Base-by-base conservation (phyloP, 192 early-diverging fungal genomes). In the Coemansia sp. region DNA sequence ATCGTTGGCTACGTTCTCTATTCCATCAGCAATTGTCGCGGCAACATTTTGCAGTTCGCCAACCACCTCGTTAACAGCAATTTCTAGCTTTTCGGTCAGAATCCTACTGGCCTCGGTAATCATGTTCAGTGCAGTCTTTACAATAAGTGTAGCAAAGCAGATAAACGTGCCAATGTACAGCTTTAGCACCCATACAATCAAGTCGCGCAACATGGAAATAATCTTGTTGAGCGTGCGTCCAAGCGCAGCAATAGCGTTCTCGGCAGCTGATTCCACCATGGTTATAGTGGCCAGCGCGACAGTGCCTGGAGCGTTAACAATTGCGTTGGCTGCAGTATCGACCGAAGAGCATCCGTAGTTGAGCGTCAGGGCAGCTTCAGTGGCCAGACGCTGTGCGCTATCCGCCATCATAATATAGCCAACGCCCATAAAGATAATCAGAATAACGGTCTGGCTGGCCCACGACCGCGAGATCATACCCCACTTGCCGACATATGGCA, bases 131-230 rank as follows among this genome's bases (percentile, higher is more conserved):
- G 70, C 75, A 1, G 75, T 69, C 43, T 57, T 68, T 35, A 78
- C 67, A 18, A 78, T 72, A 32, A 78, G 69, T 38, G 72, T 69
- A 24, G 75, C 69, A 55, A 78, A 72, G 26, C 75, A 78, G 23
- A 78, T 72, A 19, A 59, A 73, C 27, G 70, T 78, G 23, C 75
- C 75, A n/a, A 78, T 10, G 43, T 73, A 78, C 43, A 78, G 56
- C 23, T 68, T 65, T 18, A 78, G 69, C 14, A 78, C 50, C 65
- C 61, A 68, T 4, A 65, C 59, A 27, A 78, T 73, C 24, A 78
- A 62, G 47, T 52, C 48, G 41, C 68, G 43, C 9, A 78, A 48
- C 32, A 73, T 59, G 24, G 49, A 58, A 32, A 78, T 12, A 24
- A 73, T 54, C 22, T 55, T 68, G 41, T 50, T 60, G 32, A 78